Evolutionary conservation across 768 basidiomycete species (phyloP).

Genomic region (Lactifluus subvellereus): DNA sequence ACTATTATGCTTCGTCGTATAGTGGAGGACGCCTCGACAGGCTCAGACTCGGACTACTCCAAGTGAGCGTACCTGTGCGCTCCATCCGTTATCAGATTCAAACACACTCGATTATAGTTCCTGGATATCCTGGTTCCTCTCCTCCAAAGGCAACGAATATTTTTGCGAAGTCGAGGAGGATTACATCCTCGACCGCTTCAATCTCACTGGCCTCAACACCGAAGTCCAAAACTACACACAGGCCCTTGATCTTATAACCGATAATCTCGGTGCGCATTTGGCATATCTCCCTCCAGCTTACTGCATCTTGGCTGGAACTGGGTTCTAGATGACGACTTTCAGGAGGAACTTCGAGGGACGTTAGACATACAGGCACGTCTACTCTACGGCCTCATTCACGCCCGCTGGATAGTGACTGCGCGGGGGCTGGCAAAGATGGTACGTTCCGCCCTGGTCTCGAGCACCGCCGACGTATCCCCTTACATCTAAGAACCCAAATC

Average conservation of each 20-base stretch:
- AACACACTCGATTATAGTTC: slow-evolving; percentile 30
- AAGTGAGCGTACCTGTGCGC: slow-evolving; percentile 50
- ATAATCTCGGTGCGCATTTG: slow-evolving; percentile 70
- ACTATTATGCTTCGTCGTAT: slow-evolving; percentile 33
- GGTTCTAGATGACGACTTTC: slow-evolving; percentile 78
- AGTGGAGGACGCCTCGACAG: slow-evolving; percentile 87
- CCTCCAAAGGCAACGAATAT: slow-evolving; percentile 98
- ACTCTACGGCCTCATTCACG: slow-evolving; percentile 94
- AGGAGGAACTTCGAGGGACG: slow-evolving; percentile 87
- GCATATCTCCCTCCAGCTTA: neutral
- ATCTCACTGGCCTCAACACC: slow-evolving; percentile 93
- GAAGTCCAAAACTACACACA: slow-evolving; percentile 94
- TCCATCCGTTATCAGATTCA: slow-evolving; percentile 11
- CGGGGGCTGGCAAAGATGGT: slow-evolving; percentile 96
- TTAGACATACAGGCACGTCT: slow-evolving; percentile 91
- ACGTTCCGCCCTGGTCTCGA: slow-evolving; percentile 11
- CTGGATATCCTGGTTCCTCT: slow-evolving; percentile 99
- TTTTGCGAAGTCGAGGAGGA: slow-evolving; percentile 99
- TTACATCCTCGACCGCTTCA: slow-evolving; percentile 97
- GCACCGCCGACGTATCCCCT: neutral
- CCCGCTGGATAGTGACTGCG: slow-evolving; percentile 93
- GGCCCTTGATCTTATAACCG: slow-evolving; percentile 93
- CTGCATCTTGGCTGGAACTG: neutral
- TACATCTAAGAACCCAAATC: neutral
- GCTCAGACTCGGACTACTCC: slow-evolving; percentile 93